phyloP scores from a whole-genome alignment of 495 filamentous ascomycete genomes.

The Hapsidospora chrysogenum region DNA sequence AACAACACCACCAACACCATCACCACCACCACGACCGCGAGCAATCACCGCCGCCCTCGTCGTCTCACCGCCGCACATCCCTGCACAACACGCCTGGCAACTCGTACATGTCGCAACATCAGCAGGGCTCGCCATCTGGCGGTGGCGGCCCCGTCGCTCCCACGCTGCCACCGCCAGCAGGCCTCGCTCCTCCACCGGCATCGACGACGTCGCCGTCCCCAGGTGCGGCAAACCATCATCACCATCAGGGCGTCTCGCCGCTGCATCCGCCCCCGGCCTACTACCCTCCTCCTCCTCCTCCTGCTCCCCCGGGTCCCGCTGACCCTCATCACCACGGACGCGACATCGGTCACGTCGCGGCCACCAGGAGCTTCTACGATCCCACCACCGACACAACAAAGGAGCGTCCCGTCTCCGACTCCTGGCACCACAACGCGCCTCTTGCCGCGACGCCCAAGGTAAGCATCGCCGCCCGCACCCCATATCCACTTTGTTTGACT shows the following conservation, averaged over 20 bases:
- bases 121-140: background rate
- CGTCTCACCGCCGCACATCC: background rate
- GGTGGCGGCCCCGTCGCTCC: background rate
- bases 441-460: slow-evolving; percentile 22
- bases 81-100: background rate
- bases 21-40: slow-evolving; percentile 2
- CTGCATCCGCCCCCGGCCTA: slow-evolving; percentile 4
- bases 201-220: background rate
- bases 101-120: slow-evolving; percentile 1
- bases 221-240: background rate
- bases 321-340: background rate
- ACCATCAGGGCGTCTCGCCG: slow-evolving; percentile 2
- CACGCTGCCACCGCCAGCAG: background rate
- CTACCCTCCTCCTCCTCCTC: slow-evolving; percentile 9
- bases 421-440: slow-evolving; percentile 16
- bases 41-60: slow-evolving; percentile 1
- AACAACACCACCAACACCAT: slow-evolving; percentile 6
- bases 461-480: slow-evolving; percentile 7
- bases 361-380: slow-evolving; percentile 35
- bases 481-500: slow-evolving; percentile 2
- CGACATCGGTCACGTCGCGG: background rate
- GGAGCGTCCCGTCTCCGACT: slow-evolving; percentile 24
- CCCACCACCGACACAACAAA: slow-evolving; percentile 33
- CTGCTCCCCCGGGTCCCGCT: too few species aligned
- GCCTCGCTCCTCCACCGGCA: background rate